Percentiles rank a stretch among this genome's conserved stretches.
Conservation (phyloP, 768 basidiomycete genomes). For the Rhodocollybia butyracea region DNA sequence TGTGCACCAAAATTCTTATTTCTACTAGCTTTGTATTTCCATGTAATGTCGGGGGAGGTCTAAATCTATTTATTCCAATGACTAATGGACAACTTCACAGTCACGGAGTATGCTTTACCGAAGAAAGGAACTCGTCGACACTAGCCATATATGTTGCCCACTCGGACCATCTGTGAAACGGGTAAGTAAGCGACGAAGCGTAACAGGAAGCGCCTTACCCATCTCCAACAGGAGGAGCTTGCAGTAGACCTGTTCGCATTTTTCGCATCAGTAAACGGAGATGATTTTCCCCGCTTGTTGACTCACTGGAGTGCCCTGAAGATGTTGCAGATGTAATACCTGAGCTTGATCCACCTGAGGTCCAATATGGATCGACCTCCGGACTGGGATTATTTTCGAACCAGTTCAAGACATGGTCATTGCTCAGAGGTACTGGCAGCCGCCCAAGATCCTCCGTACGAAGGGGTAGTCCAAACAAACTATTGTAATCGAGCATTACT, state of each 20-base stretch:
- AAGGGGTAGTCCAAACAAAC: not conserved
- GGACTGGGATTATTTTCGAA: not conserved
- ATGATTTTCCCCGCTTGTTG: too few species aligned
- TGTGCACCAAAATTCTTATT: conserved; percentile 1
- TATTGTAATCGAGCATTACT: not conserved
- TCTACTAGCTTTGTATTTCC: conserved; percentile 3
- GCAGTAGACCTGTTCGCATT: not conserved
- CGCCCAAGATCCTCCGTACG: not conserved
- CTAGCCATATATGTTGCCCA: not conserved
- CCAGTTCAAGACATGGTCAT: not conserved
- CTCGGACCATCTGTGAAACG: not conserved
- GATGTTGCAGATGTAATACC: too few species aligned
- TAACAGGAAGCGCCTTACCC: not conserved
- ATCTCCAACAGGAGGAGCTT: not conserved
- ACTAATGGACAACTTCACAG: too few species aligned
- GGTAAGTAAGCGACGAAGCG: not conserved
- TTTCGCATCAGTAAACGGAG: too few species aligned
- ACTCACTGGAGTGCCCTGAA: too few species aligned
- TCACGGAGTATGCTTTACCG: too few species aligned
- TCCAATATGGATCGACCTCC: not conserved
- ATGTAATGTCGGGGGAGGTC: not conserved
- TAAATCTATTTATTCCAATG: not conserved
- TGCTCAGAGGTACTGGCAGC: not conserved
- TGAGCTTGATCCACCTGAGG: not conserved
- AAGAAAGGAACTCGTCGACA: not conserved